Base-by-base conservation (phyloP, 805 yeast genomes). In the Barnettozyma vustinii region DNA sequence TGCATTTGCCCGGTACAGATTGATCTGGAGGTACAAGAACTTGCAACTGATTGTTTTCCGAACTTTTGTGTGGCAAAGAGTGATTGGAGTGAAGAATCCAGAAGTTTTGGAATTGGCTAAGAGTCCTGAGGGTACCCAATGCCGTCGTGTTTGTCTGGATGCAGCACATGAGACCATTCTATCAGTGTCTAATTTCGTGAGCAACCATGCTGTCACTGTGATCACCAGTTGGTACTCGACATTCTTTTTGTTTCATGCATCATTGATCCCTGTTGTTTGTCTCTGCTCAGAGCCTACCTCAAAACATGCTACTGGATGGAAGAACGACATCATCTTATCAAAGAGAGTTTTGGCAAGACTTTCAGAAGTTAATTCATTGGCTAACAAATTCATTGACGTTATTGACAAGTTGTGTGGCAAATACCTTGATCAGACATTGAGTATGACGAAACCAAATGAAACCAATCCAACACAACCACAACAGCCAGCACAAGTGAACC, bases 191-290 rank as follows among this genome's bases (percentile, higher is more conserved):
- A 67, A 66, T 26, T 78, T 67, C 52, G 57, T 64, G 20, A 54
- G 56, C 23, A 65, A 63, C 36, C 59, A 66, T 44, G 65, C 65
- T 10, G 49, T 72, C 18, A 70, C 78, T n/a, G 72, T 75, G 23
- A 67, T 80, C 27, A 70, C 79, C 13, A 74, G 78, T 25, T 82
- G 87, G 87, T 78, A 81, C 62, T 77, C 84, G 5, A 76, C 81
- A 0, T 82, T 79, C 57, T 83, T 79, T 60, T 54, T 80, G 13
- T 80, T 81, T 64, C 86, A 82, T 60, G 85, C 87, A 1, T 74
- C 77, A 5, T 63, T 82, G 48, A 77, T 82, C 44, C 81, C 83
- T 9, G 71, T 80, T 46, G 75, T 77, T 9, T 77, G 80, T 54
- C 59, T 75, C 16, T 73, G 79, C 51, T 71, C 80, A 9, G 81